Base-by-base conservation (phyloP, 371 early-diverging fungal species). In the Circinella umbellata region DNA sequence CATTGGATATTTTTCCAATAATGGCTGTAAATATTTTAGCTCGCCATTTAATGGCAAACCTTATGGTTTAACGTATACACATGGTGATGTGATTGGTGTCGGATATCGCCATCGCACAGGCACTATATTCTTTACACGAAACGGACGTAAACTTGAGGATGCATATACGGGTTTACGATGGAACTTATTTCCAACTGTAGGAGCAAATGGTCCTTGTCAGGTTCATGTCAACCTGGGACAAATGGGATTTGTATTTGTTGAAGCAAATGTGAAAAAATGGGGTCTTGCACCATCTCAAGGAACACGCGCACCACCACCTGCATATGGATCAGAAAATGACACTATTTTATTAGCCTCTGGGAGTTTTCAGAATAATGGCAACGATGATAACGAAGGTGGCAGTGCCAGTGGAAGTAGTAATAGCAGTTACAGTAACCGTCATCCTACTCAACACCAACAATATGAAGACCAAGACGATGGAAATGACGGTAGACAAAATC, bases 241-340 rank as follows among this genome's bases (percentile, higher is more conserved):
- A 70, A 74, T 66, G 55, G 85, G 85, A 13, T 88, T 88, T 67
- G 88, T 85, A 13, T 86, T 92, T 80, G 88, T 93, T 14, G 93
- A 93, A 72, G 93, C 93, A 54, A 93, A 93, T 73, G 92, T 93
- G n/a, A 92, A 92, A 73, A 90, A 90, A 68, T 93, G 93, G 93
- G 93, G 93, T 0, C 76, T 93, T 18, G 93, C 92, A 0, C 92
- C 93, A 6, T 74, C 84, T 17, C 87, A 90, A 73, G 93, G 92
- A n/a, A 83, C 88, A 4, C 71, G 86, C 20, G 82, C 78, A 46
- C 92, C 90, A 15, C 92, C 90, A 53, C 88, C 89, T 35, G 89
- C 89, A 42, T 89, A 89, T 71, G 89, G 89, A 18, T 75, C 69
- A 9, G 86, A 83, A 69, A 46, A 64, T 9, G 69, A 69, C 48